Conservation (phyloP, 2,329 filamentous ascomycete genomes). For the Cladosporium cucumerinum region DNA sequence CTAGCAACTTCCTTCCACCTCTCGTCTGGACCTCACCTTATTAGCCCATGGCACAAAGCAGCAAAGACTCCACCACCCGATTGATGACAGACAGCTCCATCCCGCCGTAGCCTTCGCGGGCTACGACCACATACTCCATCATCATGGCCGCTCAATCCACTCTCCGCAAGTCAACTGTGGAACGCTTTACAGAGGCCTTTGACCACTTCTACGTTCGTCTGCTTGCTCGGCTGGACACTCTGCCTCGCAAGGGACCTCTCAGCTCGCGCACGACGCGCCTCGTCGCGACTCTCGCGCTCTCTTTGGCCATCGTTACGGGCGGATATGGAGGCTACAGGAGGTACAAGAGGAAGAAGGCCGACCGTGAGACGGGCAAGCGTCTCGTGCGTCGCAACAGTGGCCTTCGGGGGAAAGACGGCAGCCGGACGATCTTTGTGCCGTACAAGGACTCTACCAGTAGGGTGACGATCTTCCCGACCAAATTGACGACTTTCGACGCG, state of each 20-base stretch:
- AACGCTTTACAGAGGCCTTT: conserved; percentile 33
- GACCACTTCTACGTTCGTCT: conserved; percentile 43
- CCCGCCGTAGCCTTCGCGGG: conserved; percentile 9
- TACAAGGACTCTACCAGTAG: conserved; percentile 85
- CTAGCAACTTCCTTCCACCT: neutral
- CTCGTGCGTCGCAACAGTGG: conserved; percentile 89
- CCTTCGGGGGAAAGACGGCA: conserved; percentile 89
- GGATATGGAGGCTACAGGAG: conserved; percentile 75
- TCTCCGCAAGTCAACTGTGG: conserved; percentile 47
- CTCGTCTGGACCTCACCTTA: neutral
- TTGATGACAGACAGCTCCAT: conserved; percentile 5
- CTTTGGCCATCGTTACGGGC: conserved; percentile 72
- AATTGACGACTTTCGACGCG: conserved; percentile 91
- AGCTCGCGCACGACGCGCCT: conserved; percentile 71
- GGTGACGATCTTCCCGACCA: conserved; percentile 86
- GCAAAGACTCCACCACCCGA: neutral
- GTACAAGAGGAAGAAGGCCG: conserved; percentile 69
- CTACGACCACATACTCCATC: conserved; percentile 10
- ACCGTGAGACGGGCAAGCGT: conserved; percentile 77
- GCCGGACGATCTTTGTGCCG: conserved; percentile 89
- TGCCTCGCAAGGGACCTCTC: conserved; percentile 49
- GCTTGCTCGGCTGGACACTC: conserved; percentile 46
- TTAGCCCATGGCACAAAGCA: neutral
- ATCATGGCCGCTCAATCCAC: conserved; percentile 86
- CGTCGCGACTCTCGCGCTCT: conserved; percentile 70